Base-by-base conservation (phyloP, 2,329 filamentous ascomycete species). In the Scedosporium boydii region DNA sequence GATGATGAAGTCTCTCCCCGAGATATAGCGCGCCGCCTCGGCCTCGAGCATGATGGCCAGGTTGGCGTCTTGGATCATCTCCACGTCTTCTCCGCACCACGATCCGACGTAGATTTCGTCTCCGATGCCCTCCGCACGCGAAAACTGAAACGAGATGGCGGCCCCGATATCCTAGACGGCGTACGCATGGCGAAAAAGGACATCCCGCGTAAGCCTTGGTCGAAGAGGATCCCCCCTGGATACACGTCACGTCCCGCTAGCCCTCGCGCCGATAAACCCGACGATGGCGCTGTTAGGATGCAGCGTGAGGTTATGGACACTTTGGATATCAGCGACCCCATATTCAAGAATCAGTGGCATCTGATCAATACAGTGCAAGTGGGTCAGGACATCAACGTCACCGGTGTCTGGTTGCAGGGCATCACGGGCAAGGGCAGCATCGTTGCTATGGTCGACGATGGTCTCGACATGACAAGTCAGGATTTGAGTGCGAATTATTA, bases 341-440 rank as follows among this genome's bases (percentile, higher is more conserved):
- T 96, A 60, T 99, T 98, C 75, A 80, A 83, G 51, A 89, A 96
- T 63, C 95, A 99, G 75, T 99, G 95, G 95, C 95, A 99, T 80
- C 78, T 99, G 57, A 87, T 89, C 78, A 99, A 99, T 72, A 81
- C 89, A 0, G 72, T 89, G 5, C 86, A 96, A 68, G 72, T 86
- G 0, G 93, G 93, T 5, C 90, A 98, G 75, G 95, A 99, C 72
- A 84, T 99, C 70, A 99, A 99, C 70, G 92, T 98, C n/a, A 96
- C 92, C 0, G 91, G 87, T 12, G 82, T 98, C 5, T 99, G 95
- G 95, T 73, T 91, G 68, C 86, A 95, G 68, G 93, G 93, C 4
- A 87, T 97, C 63, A 98, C 93, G 0, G 95, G 95, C 61, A 85
- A 91, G 69, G 93, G 93, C 65, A 84, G 89, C 18, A 96, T 91